Evolutionary conservation across 768 basidiomycete species (phyloP), one percentile per base, ranked within the genome.

Genomic region (Psilocybe cyanescens): DNA sequence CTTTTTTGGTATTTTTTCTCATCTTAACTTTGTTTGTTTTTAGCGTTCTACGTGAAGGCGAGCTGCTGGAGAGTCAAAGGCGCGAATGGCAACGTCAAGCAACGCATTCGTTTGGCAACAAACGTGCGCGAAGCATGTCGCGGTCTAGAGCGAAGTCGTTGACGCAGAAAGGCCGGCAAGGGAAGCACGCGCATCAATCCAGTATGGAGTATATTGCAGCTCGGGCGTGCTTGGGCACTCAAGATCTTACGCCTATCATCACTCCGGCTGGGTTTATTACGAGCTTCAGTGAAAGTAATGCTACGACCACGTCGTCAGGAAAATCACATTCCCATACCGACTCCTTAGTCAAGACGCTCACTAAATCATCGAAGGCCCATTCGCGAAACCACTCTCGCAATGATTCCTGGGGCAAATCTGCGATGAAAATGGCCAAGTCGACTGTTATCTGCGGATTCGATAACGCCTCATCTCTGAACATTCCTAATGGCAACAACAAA

Each of bases 41-140:
- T 49, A 92, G 91, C 66, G 90, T 92, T 24, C 75, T 93, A 8
- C 83, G 85, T 61, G 89, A 91, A 62, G 83, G 86, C 9, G 76
- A 84, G 56, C 76, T 76, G 49, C 79, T 92, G 9, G 81, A 86
- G n/a, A 78, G 77, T 53, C 83, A 92, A 62, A 86, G 91, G 14
- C 80, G 82, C 53, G 75, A 78, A 64, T 93, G 91, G 91, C 84
- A 88, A 65, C 69, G 73, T 3, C 83, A 88, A 62, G 91, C 91
- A 0, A 74, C 76, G 0, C 76, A 73, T 33, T 91, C 90, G 5
- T 82, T 90, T 61, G 85, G 86, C 55, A 91, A 91, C 70, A 85
- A 81, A 63, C 82, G 79, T 14, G 79, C 86, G 8, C 83, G 90
- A 35, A 85, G 79, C 33, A 64, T 90, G 9, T 90, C 89, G 8